Evolutionary conservation across 768 basidiomycete species (phyloP).

Genomic region (Vararia minispora): DNA sequence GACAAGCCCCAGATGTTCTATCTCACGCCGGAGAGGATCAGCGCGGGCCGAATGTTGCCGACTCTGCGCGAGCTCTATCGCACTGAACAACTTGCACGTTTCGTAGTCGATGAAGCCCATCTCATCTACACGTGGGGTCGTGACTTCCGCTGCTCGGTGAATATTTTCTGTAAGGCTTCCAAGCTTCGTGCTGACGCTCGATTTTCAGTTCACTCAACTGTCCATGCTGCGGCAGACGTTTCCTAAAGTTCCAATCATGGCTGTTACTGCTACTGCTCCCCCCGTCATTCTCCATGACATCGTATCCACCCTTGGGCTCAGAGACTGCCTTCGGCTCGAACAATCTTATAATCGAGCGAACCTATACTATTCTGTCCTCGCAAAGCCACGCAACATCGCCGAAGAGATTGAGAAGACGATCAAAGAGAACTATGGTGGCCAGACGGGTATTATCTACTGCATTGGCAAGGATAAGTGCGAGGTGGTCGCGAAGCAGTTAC

Average conservation of each 20-base stretch:
- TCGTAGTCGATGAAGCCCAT: constrained; percentile 96
- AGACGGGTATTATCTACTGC: constrained; percentile 85
- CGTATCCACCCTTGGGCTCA: constrained; percentile 53
- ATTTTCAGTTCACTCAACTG: constrained; percentile 53
- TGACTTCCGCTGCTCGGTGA: constrained; percentile 82
- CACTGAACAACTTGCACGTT: constrained; percentile 57
- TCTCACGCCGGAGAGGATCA: constrained; percentile 85
- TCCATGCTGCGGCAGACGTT: constrained; percentile 60
- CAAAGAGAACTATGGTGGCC: constrained; percentile 35
- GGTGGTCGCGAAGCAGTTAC: constrained; percentile 58
- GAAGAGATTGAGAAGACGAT: constrained; percentile 65
- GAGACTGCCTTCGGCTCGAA: constrained; percentile 43
- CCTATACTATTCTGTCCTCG: constrained; percentile 58
- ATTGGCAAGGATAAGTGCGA: constrained; percentile 66
- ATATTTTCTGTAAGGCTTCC: constrained; percentile 18
- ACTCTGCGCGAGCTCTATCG: constrained; percentile 51
- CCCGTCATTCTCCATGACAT: constrained; percentile 71
- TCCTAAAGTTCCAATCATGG: constrained; percentile 84
- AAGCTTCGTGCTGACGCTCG: neutral
- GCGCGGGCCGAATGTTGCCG: constrained; percentile 41
- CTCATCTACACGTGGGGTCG: constrained; percentile 93
- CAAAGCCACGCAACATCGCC: constrained; percentile 34
- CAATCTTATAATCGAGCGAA: constrained; percentile 96
- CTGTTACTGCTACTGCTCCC: constrained; percentile 92
- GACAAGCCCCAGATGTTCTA: constrained; percentile 65